Evolutionary conservation across 2,329 filamentous ascomycete genomes (phyloP).

Genomic region (Sphaerostilbella broomeana): DNA sequence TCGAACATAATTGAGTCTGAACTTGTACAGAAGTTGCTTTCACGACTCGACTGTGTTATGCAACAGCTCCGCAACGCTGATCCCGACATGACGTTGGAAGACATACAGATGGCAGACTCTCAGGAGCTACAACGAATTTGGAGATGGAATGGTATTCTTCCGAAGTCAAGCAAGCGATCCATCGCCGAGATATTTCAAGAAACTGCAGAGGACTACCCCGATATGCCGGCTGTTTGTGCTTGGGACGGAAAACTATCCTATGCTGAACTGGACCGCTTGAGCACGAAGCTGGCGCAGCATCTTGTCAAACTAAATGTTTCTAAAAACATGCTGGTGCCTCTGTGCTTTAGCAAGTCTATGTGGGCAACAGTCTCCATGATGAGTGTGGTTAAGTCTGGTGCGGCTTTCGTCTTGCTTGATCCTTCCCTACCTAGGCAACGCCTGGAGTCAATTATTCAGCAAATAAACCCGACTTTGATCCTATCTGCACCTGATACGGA

Average conservation of each 20-base stretch:
- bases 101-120: neutral
- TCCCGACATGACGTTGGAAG: neutral
- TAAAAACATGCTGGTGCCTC: constrained; percentile 18
- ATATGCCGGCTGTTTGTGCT: constrained; percentile 32
- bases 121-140: neutral
- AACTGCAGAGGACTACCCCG: constrained; percentile 26
- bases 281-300: constrained; percentile 13
- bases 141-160: constrained; percentile 22
- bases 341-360: constrained; percentile 32
- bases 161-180: constrained; percentile 18
- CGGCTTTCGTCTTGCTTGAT: constrained; percentile 16
- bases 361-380: constrained; percentile 17
- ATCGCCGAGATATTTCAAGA: constrained; percentile 37
- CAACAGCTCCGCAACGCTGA: neutral
- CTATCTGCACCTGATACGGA: neutral
- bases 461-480: neutral
- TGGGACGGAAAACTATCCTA: constrained; percentile 41
- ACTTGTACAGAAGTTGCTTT: neutral
- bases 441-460: neutral
- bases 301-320: constrained; percentile 6
- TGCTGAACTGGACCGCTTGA: constrained; percentile 24
- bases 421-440: constrained; percentile 5
- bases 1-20: neutral
- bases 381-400: constrained; percentile 10
- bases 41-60: neutral